phyloP scores from a whole-genome alignment of 305 asterid genomes.

The Solanum hybrid region DNA sequence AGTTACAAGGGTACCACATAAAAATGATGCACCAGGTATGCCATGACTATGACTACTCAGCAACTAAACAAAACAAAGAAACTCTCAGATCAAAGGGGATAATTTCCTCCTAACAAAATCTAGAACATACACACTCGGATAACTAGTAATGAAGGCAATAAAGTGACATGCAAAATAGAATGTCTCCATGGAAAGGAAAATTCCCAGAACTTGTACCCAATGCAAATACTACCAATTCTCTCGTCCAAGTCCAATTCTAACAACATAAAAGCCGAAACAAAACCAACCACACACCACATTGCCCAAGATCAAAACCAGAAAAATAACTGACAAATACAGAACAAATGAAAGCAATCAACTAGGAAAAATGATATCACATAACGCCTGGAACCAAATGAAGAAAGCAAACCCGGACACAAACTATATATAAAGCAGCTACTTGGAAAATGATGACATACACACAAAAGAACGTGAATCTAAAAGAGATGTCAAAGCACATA shows the following conservation, averaged over 20 bases:
- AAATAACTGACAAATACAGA: background rate
- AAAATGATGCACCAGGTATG: background rate
- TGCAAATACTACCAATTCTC: background rate
- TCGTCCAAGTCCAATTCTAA: background rate
- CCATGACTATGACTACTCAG: background rate
- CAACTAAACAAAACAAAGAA: background rate
- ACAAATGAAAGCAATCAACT: background rate
- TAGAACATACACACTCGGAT: background rate
- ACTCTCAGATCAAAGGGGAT: background rate
- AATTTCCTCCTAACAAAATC: background rate
- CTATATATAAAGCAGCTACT: no score
- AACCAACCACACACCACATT: background rate
- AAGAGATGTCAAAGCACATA: no score
- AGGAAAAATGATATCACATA: background rate
- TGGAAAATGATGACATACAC: no score
- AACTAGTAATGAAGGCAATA: background rate
- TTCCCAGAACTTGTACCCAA: background rate
- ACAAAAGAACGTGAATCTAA: no score
- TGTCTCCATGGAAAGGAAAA: background rate
- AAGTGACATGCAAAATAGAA: background rate
- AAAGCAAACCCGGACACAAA: no score
- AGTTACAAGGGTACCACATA: background rate
- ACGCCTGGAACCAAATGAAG: background rate
- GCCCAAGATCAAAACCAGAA: background rate
- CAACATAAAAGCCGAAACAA: background rate